Conservation (phyloP, 495 filamentous ascomycete species). For the Physcia stellaris region DNA sequence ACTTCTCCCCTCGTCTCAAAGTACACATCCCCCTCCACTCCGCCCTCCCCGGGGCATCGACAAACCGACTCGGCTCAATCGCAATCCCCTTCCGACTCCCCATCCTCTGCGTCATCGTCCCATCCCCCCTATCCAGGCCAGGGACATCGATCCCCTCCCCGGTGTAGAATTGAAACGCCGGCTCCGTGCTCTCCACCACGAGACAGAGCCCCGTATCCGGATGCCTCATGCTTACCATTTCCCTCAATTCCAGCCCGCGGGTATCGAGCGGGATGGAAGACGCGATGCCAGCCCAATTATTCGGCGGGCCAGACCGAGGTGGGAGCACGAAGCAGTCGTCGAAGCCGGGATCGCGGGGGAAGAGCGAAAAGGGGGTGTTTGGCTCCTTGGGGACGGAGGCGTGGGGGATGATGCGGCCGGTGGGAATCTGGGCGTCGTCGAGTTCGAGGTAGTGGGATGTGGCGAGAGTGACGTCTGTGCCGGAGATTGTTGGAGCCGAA, state of each 20-base stretch:
- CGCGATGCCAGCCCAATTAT: constrained; percentile 31
- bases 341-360: constrained; percentile 52
- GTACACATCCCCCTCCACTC: constrained; percentile 67
- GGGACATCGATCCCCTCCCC: constrained; percentile 74
- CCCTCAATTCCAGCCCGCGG: constrained; percentile 45
- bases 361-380: constrained; percentile 56
- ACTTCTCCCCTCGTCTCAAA: constrained; percentile 65
- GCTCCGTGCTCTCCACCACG: constrained; percentile 78
- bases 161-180: constrained; percentile 93
- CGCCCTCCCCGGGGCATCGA: constrained; percentile 71
- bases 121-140: constrained; percentile 45
- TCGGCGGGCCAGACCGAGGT: constrained; percentile 17
- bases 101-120: constrained; percentile 48
- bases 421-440: constrained; percentile 53
- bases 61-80: constrained; percentile 79
- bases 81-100: constrained; percentile 63
- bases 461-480: constrained; percentile 56
- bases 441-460: constrained; percentile 65
- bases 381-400: constrained; percentile 42
- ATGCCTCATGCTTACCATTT: constrained; percentile 54
- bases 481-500: constrained; percentile 51
- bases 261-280: constrained; percentile 62
- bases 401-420: constrained; percentile 32
- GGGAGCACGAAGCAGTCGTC: constrained; percentile 85
- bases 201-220: constrained; percentile 60